These are phyloP conservation scores for Mallotus nudiflorus DNA, from an alignment of 345 rosid genomes.

Conservation along the genomic window DNA sequence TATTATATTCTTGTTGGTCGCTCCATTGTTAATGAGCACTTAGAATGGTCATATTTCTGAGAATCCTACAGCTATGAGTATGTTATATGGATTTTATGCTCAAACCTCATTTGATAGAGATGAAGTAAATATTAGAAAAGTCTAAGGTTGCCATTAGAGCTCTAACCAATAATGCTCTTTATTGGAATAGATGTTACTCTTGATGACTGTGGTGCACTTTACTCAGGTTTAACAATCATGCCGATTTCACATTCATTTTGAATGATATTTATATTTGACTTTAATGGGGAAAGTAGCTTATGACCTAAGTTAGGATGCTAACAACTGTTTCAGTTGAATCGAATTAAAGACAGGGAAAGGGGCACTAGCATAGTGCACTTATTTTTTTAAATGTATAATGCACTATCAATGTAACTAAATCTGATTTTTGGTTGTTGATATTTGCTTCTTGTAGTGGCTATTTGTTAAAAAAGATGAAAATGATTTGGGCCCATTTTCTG, in stretches of 20 bases:
- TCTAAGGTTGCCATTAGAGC: background rate
- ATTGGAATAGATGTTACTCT: background rate
- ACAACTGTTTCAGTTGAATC: background rate
- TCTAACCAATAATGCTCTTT: background rate
- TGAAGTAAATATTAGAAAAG: background rate
- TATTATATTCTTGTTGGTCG: background rate
- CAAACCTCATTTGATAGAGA: background rate
- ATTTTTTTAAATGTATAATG: background rate
- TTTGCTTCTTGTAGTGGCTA: constrained; percentile 69
- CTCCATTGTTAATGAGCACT: background rate
- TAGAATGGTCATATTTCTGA: background rate
- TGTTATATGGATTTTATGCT: background rate
- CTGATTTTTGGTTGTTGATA: constrained; percentile 17
- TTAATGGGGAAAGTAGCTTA: background rate
- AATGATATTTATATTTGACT: background rate
- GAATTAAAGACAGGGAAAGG: background rate
- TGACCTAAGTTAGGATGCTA: background rate
- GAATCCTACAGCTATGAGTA: background rate
- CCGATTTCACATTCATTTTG: background rate
- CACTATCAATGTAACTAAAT: background rate
- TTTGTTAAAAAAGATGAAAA: constrained; percentile 59
- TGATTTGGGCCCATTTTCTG: constrained; percentile 66
- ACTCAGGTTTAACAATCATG: background rate
- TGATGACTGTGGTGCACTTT: background rate
- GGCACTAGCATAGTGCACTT: background rate